Evolutionary conservation across 2,329 filamentous ascomycete genomes (phyloP), one percentile per base, ranked within the genome.

Genomic region (Zasmidium angulare): DNA sequence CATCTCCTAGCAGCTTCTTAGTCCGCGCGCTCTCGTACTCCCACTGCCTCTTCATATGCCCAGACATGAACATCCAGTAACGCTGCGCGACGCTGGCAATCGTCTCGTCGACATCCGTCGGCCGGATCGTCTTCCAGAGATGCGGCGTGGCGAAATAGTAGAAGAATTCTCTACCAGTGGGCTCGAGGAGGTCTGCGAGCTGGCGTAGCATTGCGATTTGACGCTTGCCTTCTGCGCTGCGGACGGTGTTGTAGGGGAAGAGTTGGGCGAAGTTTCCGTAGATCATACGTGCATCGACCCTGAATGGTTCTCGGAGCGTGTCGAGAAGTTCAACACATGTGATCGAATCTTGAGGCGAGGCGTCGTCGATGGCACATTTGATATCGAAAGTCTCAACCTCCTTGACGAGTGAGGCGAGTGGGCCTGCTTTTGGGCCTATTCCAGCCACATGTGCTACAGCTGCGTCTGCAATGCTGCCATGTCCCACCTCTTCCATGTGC

Each of bases 201-300:
- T 64, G 66, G 48, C 64, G 61, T 9, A 68, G 63, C 19, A 60
- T 46, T 7, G 61, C 59, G 7, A 50, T 56, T 40, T 63, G 61
- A n/a, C 58, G 53, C 46, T 63, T 63, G 23, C 63, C 61, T 24
- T 62, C 53, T 2, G 66, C 51, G 2, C 29, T 19, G 36, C 60
- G 56, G 10, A 68, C 55, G 7, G 53, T 50, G 19, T 49, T 26
- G 52, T 63, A 63, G n/a, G 46, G 56, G 23, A 61, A 55, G 22
- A 59, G 63, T 20, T 58, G 52, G 1, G 63, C 52, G 36, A 68
- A 63, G 46, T 66, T 59, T 23, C 64, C 55, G 55, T 67, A 67
- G 26, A 68, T 58, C 49, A 63, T 66, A 11, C 52, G 46, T 10
- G 51, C 43, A 2, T 65, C 50, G 24, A 49, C 55, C 2, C 21